A percentile compares a stretch with the other conserved stretches of the same genome.
Conservation (phyloP, 2,329 filamentous ascomycete genomes). For the Dactylonectria macrodidyma region DNA sequence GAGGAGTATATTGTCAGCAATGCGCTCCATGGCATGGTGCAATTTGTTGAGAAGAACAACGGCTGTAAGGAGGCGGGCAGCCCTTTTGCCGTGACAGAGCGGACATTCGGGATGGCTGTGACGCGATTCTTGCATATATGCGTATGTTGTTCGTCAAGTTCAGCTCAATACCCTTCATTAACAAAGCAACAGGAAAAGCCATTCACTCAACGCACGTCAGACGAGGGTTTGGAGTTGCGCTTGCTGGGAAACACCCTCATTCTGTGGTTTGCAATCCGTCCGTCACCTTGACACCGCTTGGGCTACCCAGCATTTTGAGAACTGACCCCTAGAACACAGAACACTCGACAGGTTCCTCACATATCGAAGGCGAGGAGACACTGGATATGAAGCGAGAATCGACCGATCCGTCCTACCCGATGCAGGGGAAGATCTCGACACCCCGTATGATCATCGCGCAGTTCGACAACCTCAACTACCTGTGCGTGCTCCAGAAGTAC, state of each 20-base stretch:
- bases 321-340: conserved; percentile 48
- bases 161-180: not conserved
- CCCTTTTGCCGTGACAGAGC: conserved; percentile 33
- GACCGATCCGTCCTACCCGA: conserved; percentile 55
- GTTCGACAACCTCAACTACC: conserved; percentile 60
- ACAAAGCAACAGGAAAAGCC: conserved; percentile 10
- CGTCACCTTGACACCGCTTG: not conserved
- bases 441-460: conserved; percentile 63
- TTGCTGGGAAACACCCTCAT: conserved; percentile 60
- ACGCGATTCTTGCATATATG: conserved; percentile 40
- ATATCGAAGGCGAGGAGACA: conserved; percentile 57
- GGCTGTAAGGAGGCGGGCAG: conserved; percentile 28
- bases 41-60: conserved; percentile 40
- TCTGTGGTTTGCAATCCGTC: conserved; percentile 65
- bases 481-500: conserved; percentile 53
- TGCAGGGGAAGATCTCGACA: conserved; percentile 55
- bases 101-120: conserved; percentile 42
- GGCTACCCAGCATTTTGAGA: not conserved
- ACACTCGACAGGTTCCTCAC: conserved; percentile 61
- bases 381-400: conserved; percentile 57
- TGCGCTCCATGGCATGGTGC: conserved; percentile 45
- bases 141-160: conserved; percentile 34
- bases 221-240: conserved; percentile 47
- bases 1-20: conserved; percentile 54
- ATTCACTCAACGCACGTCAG: not conserved